Base-by-base conservation (phyloP, 2,329 filamentous ascomycete genomes). In the Aspergillus sp. region DNA sequence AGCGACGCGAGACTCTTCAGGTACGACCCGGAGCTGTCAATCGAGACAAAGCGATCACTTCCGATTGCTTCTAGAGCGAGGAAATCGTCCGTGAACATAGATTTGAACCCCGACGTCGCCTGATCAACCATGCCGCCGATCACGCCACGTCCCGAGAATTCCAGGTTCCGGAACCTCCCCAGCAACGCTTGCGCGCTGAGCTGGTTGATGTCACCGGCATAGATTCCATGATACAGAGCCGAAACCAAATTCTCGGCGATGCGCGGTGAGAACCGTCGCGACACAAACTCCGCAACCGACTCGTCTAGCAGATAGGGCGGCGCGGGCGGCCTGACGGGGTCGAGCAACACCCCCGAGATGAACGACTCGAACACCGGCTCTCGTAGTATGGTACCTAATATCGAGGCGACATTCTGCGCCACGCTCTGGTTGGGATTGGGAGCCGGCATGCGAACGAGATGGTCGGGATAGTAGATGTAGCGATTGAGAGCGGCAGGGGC, bases 381-480 rank as follows among this genome's bases (percentile, higher is more conserved):
- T 0, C 66, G 72, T 16, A 80, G 62, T 2, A 83, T 2, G 44
- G 66, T 67, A 51, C 62, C 58, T 13, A 71, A 5, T 50, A 63
- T 62, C 5, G 68, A 58, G 4, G 65, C 54, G 0, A 80, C 14
- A 42, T 68, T 66, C 3, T 56, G 50, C 16, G 65, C 14, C 3
- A 48, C 7, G 4, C 62, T 56, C 14, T 53, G 49, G 2, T 63
- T 53, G 43, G 67, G 64, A 16, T 71, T 61, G 0, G 72, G 76
- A 7, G 73, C 72, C 6, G 85, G 85, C 64, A 89, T 71, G 20
- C 78, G 78, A 49, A 91, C 87, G 25, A 94, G 81, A 64, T 86
- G 89, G 68, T 96, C 88, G 2, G 89, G 89, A 65, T 95, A 96
- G 79, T 94, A 97, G 54, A 97, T 78, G 71, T 87, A 97, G 56